Conservation (phyloP, 2,329 filamentous ascomycete species). For the Camillea tinctor region DNA sequence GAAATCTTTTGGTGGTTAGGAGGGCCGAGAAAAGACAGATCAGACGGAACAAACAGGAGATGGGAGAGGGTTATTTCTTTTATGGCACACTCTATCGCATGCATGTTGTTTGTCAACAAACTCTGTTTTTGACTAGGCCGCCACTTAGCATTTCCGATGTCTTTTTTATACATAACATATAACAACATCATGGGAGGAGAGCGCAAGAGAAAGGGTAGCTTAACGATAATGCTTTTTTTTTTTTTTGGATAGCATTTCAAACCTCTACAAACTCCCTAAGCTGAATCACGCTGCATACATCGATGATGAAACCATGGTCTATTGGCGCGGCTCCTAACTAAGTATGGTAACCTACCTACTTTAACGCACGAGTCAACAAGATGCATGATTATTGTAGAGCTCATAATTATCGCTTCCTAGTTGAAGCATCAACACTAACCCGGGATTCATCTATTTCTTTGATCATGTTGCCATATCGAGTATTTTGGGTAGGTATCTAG, state of each 20-base stretch:
- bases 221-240: conserved; percentile 17
- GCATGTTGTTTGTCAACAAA: not conserved
- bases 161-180: not conserved
- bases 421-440: too few relatives aligned
- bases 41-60: not conserved
- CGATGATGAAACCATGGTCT: not conserved
- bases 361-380: too few relatives aligned
- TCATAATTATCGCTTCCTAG: too few relatives aligned
- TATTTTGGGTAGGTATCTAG: too few relatives aligned
- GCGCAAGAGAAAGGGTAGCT: not conserved
- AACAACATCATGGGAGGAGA: not conserved
- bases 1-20: not conserved
- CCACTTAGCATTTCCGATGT: not conserved
- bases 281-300: not conserved
- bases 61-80: not conserved
- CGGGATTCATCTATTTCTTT: too few relatives aligned
- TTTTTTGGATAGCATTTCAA: conserved; percentile 13
- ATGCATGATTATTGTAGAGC: too few relatives aligned
- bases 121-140: not conserved
- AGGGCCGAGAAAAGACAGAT: not conserved
- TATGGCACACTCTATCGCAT: not conserved
- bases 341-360: too few relatives aligned
- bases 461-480: too few relatives aligned
- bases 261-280: not conserved
- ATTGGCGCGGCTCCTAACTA: too few relatives aligned